phyloP scores from a whole-genome alignment of 2,329 filamentous ascomycete genomes.

The Nemania serpens region DNA sequence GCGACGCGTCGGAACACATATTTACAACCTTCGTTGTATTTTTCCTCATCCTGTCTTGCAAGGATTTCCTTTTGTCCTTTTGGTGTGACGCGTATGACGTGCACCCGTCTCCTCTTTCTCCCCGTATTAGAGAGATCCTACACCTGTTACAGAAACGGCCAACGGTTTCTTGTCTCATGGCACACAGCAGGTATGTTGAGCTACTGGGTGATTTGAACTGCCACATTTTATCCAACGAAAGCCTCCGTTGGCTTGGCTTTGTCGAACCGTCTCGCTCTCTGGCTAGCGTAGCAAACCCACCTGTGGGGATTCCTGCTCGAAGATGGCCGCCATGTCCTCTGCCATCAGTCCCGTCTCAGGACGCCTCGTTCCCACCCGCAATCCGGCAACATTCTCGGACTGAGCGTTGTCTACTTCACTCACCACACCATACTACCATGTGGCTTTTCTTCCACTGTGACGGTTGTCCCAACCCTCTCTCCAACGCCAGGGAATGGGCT shows the following conservation, averaged over 20 bases:
- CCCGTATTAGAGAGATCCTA: neutral
- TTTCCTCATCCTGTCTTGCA: conserved; percentile 6
- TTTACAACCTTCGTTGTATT: conserved; percentile 2
- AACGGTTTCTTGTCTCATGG: neutral
- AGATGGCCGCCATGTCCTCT: neutral
- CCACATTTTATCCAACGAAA: neutral
- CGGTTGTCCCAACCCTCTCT: neutral
- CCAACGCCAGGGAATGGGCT: neutral
- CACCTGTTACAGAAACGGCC: neutral
- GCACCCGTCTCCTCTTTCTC: neutral
- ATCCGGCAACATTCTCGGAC: neutral
- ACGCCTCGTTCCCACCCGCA: neutral
- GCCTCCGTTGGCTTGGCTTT: neutral
- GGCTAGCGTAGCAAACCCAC: neutral
- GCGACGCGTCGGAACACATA: conserved; percentile 1
- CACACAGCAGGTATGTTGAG: neutral
- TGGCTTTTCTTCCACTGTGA: neutral
- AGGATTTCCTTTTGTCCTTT: conserved; percentile 7
- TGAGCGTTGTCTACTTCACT: neutral
- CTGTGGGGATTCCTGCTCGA: neutral
- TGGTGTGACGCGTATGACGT: neutral
- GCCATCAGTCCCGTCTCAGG: neutral
- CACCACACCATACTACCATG: neutral
- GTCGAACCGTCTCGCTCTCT: neutral
- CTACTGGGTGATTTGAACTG: neutral